Conservation (phyloP, 75 land plant genomes). For the Ceratopteris richardii region DNA sequence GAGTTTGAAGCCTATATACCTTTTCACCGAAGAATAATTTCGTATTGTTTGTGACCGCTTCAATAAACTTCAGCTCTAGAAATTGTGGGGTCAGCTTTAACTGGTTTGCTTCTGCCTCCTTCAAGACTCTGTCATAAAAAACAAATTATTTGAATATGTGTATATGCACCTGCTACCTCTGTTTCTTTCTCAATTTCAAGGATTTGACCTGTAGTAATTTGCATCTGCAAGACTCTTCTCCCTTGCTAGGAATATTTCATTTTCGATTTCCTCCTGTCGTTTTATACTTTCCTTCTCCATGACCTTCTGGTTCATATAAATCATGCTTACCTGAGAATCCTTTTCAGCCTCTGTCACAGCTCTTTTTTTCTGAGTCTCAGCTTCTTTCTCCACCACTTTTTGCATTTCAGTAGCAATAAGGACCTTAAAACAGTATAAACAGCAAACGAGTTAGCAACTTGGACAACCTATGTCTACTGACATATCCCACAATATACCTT, state of each 20-base stretch:
- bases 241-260: slow-evolving; percentile 69
- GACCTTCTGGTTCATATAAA: slow-evolving; percentile 76
- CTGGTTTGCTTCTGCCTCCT: slow-evolving; percentile 93
- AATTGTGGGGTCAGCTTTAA: slow-evolving; percentile 75
- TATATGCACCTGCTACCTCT: too few relatives aligned
- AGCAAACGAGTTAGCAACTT: too few relatives aligned
- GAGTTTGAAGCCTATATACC: slow-evolving; percentile 22
- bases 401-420: slow-evolving; percentile 89
- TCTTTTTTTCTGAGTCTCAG: slow-evolving; percentile 81
- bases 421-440: slow-evolving; percentile 32
- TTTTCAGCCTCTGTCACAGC: slow-evolving; percentile 95
- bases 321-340: slow-evolving; percentile 83
- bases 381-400: slow-evolving; percentile 89
- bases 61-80: slow-evolving; percentile 84
- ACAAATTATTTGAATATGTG: too few relatives aligned
- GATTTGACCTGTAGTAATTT: slow-evolving; percentile 50
- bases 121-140: slow-evolving; percentile 44
- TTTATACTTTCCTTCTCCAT: slow-evolving; percentile 82
- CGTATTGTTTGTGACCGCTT: slow-evolving; percentile 86
- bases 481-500: slow-evolving; percentile 35
- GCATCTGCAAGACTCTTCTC: slow-evolving; percentile 87
- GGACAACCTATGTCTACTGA: too few relatives aligned
- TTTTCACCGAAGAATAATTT: slow-evolving; percentile 91
- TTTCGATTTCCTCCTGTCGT: slow-evolving; percentile 73
- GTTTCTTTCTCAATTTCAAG: too few relatives aligned